Percentiles rank a stretch among this genome's conserved stretches.
Conservation (phyloP, 805 yeast genomes). For the Candida manassasensis region DNA sequence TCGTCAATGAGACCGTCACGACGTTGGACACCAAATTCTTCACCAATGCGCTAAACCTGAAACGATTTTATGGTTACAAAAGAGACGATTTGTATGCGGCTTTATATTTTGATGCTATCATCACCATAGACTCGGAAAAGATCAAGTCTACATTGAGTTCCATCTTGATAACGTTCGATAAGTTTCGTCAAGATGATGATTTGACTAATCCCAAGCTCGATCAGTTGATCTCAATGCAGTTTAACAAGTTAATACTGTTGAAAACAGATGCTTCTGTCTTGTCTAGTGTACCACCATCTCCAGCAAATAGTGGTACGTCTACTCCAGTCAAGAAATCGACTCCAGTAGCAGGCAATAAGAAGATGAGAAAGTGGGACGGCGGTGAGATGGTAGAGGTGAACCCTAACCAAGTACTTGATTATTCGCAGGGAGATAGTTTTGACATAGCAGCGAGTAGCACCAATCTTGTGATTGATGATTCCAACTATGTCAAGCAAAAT, state of each 20-base stretch:
- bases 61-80: conserved; percentile 30
- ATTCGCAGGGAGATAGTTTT: conserved; percentile 17
- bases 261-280: conserved; percentile 9
- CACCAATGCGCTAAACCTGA: conserved; percentile 27
- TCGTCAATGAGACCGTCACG: conserved; percentile 30
- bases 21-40: conserved; percentile 30
- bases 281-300: background rate
- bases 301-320: conserved; percentile 8
- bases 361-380: conserved; percentile 42
- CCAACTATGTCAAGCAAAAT: conserved; percentile 34
- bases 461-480: conserved; percentile 19
- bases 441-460: conserved; percentile 4
- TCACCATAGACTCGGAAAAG: conserved; percentile 36
- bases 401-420: conserved; percentile 24
- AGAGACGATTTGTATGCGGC: conserved; percentile 28
- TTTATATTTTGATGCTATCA: conserved; percentile 34
- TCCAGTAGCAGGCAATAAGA: conserved; percentile 18
- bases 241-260: conserved; percentile 32
- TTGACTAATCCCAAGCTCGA: conserved; percentile 20
- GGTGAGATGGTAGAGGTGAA: conserved; percentile 31
- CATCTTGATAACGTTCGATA: conserved; percentile 29
- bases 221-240: conserved; percentile 34
- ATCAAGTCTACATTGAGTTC: conserved; percentile 27
- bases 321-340: conserved; percentile 8
- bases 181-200: conserved; percentile 21